Conservation (phyloP, 495 filamentous ascomycete species). For the Pyrenula massariospora region DNA sequence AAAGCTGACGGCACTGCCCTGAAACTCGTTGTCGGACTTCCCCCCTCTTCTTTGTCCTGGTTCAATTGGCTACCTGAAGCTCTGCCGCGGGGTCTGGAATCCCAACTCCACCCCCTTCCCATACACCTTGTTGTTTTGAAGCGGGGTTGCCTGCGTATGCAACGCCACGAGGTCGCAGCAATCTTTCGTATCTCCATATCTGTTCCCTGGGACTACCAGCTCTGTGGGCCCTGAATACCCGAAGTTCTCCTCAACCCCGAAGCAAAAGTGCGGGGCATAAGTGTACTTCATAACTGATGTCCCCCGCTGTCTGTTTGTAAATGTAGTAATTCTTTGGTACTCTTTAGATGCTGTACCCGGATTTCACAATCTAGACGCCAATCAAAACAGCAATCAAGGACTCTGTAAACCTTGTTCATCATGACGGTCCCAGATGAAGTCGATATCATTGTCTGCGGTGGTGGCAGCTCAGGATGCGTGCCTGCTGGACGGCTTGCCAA, state of each 20-base stretch:
- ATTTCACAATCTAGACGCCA: background rate
- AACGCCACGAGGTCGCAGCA: background rate
- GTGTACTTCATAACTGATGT: constrained; percentile 9
- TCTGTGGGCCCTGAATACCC: background rate
- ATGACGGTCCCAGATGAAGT: constrained; percentile 35
- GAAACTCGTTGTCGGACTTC: background rate
- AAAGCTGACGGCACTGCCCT: background rate
- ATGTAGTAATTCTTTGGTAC: background rate
- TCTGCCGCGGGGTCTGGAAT: background rate
- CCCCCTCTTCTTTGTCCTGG: background rate
- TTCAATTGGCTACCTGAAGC: background rate
- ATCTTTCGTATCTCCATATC: background rate
- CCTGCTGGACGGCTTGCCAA: constrained; percentile 71
- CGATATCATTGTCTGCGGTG: constrained; percentile 76
- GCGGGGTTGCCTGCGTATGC: background rate
- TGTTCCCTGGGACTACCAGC: no score
- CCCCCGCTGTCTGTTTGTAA: constrained; percentile 4
- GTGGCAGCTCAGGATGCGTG: constrained; percentile 61
- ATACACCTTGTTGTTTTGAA: background rate
- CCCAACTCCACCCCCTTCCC: background rate
- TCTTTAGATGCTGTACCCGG: background rate
- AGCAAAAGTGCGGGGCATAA: constrained; percentile 7
- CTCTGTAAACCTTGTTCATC: background rate
- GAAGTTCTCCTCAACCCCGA: background rate
- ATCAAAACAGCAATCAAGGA: background rate